These are phyloP conservation scores for Ganoderma sinense DNA, from an alignment of 1,284 basidiomycete genomes.

Conservation along the genomic window DNA sequence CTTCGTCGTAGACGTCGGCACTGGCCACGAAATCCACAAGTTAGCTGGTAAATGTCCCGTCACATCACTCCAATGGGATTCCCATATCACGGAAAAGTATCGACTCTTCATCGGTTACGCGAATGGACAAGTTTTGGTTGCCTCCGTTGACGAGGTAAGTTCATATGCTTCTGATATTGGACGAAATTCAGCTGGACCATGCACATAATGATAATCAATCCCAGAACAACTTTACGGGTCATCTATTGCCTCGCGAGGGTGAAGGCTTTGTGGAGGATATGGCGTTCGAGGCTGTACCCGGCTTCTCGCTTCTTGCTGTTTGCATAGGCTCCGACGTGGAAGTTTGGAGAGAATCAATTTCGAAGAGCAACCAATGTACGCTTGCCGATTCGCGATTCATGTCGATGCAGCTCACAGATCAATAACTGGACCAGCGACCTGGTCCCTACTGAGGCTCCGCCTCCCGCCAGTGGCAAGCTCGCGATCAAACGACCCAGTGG, in stretches of 20 bases:
- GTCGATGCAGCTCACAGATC: too few species aligned
- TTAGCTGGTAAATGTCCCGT: neutral
- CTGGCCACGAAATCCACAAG: neutral
- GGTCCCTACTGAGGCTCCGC: too few species aligned
- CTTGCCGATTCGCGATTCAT: too few species aligned
- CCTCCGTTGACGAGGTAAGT: neutral
- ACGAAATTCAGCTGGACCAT: too few species aligned
- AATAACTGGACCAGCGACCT: too few species aligned
- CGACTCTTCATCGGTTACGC: conserved; percentile 8
- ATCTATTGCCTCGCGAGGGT: neutral
- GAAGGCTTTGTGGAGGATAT: neutral
- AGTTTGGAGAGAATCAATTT: neutral
- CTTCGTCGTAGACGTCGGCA: neutral
- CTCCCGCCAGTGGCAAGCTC: too few species aligned
- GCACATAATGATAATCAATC: too few species aligned
- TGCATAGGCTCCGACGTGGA: conserved; percentile 3
- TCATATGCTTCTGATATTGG: too few species aligned
- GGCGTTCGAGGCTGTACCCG: neutral
- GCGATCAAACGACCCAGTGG: neutral
- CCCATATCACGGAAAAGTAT: neutral
- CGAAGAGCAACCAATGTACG: too few species aligned
- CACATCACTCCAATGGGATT: neutral
- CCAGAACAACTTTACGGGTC: too few species aligned
- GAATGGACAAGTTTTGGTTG: conserved; percentile 1
- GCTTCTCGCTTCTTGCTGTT: neutral